Percentiles rank a stretch among this genome's conserved stretches.
phyloP scores from a whole-genome alignment of 2,329 filamentous ascomycete species.

The Fusarium pseudocircinatum region DNA sequence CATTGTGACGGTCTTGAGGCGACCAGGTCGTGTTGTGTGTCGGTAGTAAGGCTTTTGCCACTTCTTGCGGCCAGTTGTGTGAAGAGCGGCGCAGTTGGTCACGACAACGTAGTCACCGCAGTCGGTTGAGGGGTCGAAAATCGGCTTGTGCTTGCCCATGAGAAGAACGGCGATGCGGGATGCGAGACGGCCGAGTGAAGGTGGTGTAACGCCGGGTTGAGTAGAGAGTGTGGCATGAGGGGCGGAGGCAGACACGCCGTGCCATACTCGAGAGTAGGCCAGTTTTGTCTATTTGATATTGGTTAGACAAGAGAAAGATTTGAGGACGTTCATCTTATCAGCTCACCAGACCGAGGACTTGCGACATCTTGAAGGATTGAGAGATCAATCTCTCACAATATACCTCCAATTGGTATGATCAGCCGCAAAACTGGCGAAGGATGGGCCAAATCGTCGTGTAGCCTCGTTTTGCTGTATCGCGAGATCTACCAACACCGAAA shows the following conservation, averaged over 20 bases:
- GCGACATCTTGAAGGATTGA: conserved; percentile 70
- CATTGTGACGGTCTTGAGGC: conserved; percentile 89
- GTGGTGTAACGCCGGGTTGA: conserved; percentile 67
- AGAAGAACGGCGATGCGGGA: conserved; percentile 86
- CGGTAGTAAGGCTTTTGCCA: conserved; percentile 96
- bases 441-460: conserved; percentile 23
- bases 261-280: conserved; percentile 96
- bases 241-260: conserved; percentile 78
- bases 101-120: conserved; percentile 99
- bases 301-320: conserved; percentile 20
- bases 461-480: conserved; percentile 34
- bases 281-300: conserved; percentile 77
- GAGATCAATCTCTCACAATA: conserved; percentile 34
- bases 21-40: conserved; percentile 90
- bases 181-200: conserved; percentile 89
- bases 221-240: conserved; percentile 70
- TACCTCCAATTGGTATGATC: conserved; percentile 15
- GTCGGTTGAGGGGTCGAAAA: conserved; percentile 96
- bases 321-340: conserved; percentile 5
- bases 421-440: conserved; percentile 15
- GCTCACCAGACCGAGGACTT: conserved; percentile 78
- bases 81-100: conserved; percentile 85
- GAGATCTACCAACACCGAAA: conserved; percentile 23
- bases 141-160: conserved; percentile 99
- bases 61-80: conserved; percentile 91